These are phyloP conservation scores for Starmerella tilneyi DNA, from an alignment of 805 yeast genomes.

Conservation along the genomic window DNA sequence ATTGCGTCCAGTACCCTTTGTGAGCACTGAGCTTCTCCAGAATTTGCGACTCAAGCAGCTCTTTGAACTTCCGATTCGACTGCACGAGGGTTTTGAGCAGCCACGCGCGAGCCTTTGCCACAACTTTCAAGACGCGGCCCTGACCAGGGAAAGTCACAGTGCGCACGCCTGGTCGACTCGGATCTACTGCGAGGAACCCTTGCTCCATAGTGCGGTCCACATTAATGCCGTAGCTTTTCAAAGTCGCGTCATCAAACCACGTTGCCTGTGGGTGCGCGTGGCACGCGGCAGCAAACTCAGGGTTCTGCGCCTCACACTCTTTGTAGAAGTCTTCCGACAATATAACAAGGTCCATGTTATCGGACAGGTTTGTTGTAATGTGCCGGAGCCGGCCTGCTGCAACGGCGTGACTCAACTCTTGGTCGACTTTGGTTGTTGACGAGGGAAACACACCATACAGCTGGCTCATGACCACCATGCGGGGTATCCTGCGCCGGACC, in stretches of 20 bases:
- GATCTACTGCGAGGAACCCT: conserved; percentile 32
- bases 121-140: conserved; percentile 32
- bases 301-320: conserved; percentile 7
- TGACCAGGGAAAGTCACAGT: conserved; percentile 32
- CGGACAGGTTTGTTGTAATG: conserved; percentile 27
- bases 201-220: conserved; percentile 19
- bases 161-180: conserved; percentile 29
- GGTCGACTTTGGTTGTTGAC: conserved; percentile 33
- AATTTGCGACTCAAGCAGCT: conserved; percentile 31
- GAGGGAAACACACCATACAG: conserved; percentile 32
- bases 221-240: conserved; percentile 21
- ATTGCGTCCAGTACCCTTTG: conserved; percentile 36
- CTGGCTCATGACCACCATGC: conserved; percentile 29
- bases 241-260: conserved; percentile 25
- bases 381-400: conserved; percentile 26
- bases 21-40: conserved; percentile 28
- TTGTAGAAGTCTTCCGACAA: conserved; percentile 23
- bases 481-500: conserved; percentile 29
- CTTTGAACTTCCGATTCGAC: conserved; percentile 31
- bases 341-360: conserved; percentile 30
- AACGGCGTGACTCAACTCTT: conserved; percentile 25
- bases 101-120: conserved; percentile 31
- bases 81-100: conserved; percentile 26
- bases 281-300: conserved; percentile 25
- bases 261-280: conserved; percentile 26